phyloP scores from a whole-genome alignment of 768 basidiomycete genomes.

The Naematelia encephala region DNA sequence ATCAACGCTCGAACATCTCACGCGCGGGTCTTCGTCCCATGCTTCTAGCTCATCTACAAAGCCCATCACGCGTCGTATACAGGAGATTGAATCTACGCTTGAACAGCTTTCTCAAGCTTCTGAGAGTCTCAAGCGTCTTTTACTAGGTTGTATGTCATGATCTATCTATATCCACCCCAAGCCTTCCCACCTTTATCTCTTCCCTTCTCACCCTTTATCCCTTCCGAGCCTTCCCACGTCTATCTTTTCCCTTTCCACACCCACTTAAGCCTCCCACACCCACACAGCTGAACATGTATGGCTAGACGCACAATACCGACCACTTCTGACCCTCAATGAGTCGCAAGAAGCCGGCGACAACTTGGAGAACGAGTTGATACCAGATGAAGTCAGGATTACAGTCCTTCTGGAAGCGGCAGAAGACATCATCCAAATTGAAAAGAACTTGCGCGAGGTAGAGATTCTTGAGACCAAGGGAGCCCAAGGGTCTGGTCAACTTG shows the following conservation, averaged over 20 bases:
- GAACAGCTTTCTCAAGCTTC: constrained; percentile 18
- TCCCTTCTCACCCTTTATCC: background rate
- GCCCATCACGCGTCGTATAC: constrained; percentile 9
- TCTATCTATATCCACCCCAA: background rate
- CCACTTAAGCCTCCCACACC: background rate
- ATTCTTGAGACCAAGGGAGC: constrained; percentile 22
- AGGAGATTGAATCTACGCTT: constrained; percentile 25
- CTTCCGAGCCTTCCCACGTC: background rate
- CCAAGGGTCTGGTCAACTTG: constrained; percentile 33
- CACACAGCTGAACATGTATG: background rate
- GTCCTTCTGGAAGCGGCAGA: constrained; percentile 36
- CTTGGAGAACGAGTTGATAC: constrained; percentile 25
- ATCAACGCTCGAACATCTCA: constrained; percentile 31
- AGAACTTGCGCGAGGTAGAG: constrained; percentile 38
- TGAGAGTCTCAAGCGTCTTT: constrained; percentile 32
- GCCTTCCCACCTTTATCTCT: background rate
- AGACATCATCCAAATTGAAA: constrained; percentile 32
- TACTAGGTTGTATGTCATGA: constrained; percentile 33
- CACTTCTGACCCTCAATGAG: constrained; percentile 21
- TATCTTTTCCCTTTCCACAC: background rate
- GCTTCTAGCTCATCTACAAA: background rate
- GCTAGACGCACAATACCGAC: constrained; percentile 32
- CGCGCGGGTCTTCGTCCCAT: constrained; percentile 15
- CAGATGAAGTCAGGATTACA: constrained; percentile 27
- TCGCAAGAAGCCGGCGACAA: background rate